Base-by-base conservation (phyloP, 2,329 filamentous ascomycete species). In the Knoxdaviesia capensis region DNA sequence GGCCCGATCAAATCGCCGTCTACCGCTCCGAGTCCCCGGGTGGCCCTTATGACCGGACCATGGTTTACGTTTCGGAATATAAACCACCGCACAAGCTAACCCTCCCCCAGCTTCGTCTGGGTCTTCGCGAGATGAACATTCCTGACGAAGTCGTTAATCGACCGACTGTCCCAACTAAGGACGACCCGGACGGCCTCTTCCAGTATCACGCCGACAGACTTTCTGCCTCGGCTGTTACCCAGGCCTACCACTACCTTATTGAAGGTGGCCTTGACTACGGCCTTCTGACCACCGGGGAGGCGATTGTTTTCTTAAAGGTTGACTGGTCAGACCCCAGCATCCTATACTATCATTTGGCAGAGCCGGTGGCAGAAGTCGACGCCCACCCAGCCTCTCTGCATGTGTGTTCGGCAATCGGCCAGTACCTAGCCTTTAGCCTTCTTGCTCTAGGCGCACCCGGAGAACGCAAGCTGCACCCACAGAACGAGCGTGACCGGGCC, bases 231-330 rank as follows among this genome's bases (percentile, higher is more conserved):
- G 58, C 64, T 8, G 50, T 70, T 34, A 62, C 61, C 5, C 60
- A 70, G 51, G 60, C 56, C 1, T 70, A 63, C 48, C 57, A 64
- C 36, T 69, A 69, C 50, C 71, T 71, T 58, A 58, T 70, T 9
- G 49, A 61, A 40, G 52, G 51, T 11, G 60, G 66, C 0, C 53
- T 66, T 5, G 56, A 62, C 43, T 65, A 63, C 45, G 57, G 64
- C 8, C 52, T 57, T 31, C 43, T 67, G 10, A 59, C 54, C 10
- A 66, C 59, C 1, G 59, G 61, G 31, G 59, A 67, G 49, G 55
- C 57, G 1, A 58, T 59, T 41, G 56, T 66, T 32, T 67, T 66
- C 45, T 54, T 68, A 29, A 57, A 54, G 38, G 45, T 64, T 7
- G 46, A 56, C 42, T 55, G 47, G 51, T 8, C 41, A 1, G 35